Evolutionary conservation across 2,329 filamentous ascomycete genomes (phyloP).

Genomic region (Xylaria sp.): DNA sequence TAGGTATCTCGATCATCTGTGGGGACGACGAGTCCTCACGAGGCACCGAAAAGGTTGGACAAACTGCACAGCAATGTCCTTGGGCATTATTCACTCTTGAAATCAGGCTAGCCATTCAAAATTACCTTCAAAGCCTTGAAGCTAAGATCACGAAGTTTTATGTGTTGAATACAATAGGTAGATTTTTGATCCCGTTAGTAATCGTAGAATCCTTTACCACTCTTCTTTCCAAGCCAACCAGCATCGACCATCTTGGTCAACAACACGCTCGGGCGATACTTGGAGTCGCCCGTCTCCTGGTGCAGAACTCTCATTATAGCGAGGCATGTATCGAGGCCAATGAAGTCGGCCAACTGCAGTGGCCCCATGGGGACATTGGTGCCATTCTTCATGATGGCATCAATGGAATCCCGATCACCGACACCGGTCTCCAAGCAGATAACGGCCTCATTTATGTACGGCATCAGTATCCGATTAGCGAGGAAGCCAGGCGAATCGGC

Average conservation of each 20-base stretch:
- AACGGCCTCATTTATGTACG: slow-evolving; percentile 96
- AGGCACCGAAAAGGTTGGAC: not conserved
- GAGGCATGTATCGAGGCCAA: slow-evolving; percentile 94
- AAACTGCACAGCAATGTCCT: not conserved
- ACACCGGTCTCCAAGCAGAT: slow-evolving; percentile 96
- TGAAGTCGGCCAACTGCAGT: slow-evolving; percentile 93
- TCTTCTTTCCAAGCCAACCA: slow-evolving; percentile 98
- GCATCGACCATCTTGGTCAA: slow-evolving; percentile 97
- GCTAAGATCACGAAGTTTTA: not conserved
- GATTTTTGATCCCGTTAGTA: slow-evolving; percentile 63
- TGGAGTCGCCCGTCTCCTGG: slow-evolving; percentile 90
- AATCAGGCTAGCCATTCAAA: not conserved
- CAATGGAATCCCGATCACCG: slow-evolving; percentile 89
- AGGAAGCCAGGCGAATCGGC: slow-evolving; percentile 94
- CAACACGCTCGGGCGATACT: slow-evolving; percentile 90
- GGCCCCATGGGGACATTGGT: slow-evolving; percentile 99
- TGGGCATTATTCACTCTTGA: not conserved
- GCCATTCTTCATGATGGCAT: slow-evolving; percentile 98
- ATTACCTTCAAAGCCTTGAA: not conserved
- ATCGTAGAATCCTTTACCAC: slow-evolving; percentile 93
- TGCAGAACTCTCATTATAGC: slow-evolving; percentile 97
- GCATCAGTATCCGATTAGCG: slow-evolving; percentile 97
- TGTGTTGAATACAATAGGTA: slow-evolving; percentile 8
- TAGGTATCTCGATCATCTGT: not conserved
- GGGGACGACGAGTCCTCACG: not conserved